Percentiles rank a stretch among this genome's conserved stretches.
Evolutionary conservation across 257 asterid species (phyloP).

Genomic region (Solanum neorickii): DNA sequence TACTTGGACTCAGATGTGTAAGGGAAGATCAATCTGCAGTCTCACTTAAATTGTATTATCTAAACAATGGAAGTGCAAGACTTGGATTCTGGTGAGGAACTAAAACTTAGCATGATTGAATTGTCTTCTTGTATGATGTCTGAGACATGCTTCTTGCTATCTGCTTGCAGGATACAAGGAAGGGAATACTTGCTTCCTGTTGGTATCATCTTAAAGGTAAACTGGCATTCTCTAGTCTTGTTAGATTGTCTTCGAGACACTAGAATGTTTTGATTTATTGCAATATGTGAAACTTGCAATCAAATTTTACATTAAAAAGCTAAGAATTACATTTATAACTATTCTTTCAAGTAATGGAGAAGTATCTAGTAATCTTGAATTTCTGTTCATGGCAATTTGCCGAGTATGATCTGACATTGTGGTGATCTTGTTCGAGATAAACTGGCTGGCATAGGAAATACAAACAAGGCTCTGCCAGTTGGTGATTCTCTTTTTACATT

Average conservation of each 20-base stretch:
- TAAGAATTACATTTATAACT: not conserved
- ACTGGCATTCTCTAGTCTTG: not conserved
- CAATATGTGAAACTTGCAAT: not conserved
- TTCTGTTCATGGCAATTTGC: not conserved
- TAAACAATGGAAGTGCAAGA: slow-evolving; percentile 92
- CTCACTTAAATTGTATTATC: slow-evolving; percentile 68
- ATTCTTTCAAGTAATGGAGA: not conserved
- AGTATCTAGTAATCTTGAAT: not conserved
- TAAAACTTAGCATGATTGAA: not conserved
- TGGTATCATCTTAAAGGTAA: slow-evolving; percentile 85
- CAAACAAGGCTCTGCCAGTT: not conserved
- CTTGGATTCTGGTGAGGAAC: slow-evolving; percentile 92
- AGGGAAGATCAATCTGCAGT: slow-evolving; percentile 87
- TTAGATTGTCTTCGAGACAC: not conserved
- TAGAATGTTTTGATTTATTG: not conserved
- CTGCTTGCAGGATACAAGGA: slow-evolving; percentile 73
- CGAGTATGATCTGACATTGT: not conserved
- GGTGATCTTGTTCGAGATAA: not conserved
- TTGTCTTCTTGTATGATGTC: not conserved
- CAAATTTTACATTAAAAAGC: not conserved
- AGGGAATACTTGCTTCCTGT: slow-evolving; percentile 93
- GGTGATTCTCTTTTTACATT: not conserved
- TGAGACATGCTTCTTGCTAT: slow-evolving; percentile 8
- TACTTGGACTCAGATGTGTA: slow-evolving; percentile 58
- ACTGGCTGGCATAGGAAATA: not conserved